A percentile compares a stretch with the other conserved stretches of the same genome.
These are phyloP conservation scores for Peribolospora baueri DNA, from an alignment of 768 basidiomycete genomes.

Conservation along the genomic window DNA sequence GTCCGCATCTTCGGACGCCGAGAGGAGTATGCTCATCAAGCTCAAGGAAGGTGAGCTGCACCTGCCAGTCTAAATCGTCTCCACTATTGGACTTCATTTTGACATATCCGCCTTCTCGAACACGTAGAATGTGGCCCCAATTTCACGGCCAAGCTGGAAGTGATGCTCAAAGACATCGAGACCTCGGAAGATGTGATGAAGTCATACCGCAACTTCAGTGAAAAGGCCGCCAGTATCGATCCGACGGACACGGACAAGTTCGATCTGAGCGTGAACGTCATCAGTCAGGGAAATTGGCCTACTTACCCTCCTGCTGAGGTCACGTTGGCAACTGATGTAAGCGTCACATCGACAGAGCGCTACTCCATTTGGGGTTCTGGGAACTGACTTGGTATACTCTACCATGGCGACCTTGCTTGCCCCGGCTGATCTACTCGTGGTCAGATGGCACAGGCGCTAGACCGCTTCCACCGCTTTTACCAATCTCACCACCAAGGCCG, in stretches of 20 bases:
- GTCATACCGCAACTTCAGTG: conserved; percentile 24
- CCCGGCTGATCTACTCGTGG: conserved; percentile 7
- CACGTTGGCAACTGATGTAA: conserved; percentile 32
- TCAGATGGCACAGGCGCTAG: conserved; percentile 52
- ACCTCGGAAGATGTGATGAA: conserved; percentile 42
- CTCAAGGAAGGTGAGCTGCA: conserved; percentile 46
- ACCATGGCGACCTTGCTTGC: conserved; percentile 1
- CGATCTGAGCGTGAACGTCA: conserved; percentile 48
- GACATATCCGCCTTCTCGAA: not conserved
- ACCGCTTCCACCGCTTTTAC: conserved; percentile 44
- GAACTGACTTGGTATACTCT: not conserved
- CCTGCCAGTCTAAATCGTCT: not conserved
- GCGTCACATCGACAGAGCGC: conserved; percentile 10
- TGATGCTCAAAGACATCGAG: conserved; percentile 80
- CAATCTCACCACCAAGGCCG: conserved; percentile 49
- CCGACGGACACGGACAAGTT: conserved; percentile 18
- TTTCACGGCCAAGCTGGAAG: conserved; percentile 62
- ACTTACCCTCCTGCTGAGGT: conserved; percentile 17
- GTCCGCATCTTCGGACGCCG: conserved; percentile 67
- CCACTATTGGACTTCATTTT: not conserved
- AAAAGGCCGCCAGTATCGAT: conserved; percentile 23
- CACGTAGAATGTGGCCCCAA: conserved; percentile 70
- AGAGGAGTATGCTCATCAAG: conserved; percentile 58
- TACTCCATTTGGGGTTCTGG: not conserved
- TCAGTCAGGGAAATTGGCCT: conserved; percentile 79